Evolutionary conservation across 2,329 filamentous ascomycete species (phyloP), one percentile per base, ranked within the genome.

Genomic region (Ophiostoma montium): DNA sequence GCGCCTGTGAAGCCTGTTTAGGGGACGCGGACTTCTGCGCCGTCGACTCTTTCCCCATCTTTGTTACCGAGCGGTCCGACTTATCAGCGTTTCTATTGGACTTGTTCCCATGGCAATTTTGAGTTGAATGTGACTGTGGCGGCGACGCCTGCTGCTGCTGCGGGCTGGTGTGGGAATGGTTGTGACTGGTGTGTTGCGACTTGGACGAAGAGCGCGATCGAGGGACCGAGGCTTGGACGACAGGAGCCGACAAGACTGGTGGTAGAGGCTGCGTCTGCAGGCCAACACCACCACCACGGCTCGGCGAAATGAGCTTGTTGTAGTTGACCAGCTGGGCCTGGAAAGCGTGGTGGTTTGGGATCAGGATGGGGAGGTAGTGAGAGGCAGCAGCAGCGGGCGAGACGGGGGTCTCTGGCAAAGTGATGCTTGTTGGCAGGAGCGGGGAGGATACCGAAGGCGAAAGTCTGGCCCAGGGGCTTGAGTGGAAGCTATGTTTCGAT

Each of bases 81-180:
- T 77, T 78, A 61, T 74, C 75, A 59, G 67, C 67, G 62, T 64
- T 70, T 57, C 72, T 72, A 59, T 70, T 64, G 61, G 69, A 66
- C 67, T 72, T 78, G 74, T 72, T 80, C 78, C 78, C 78, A 82
- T 78, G 70, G 71, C 74, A 72, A 69, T 69, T 74, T 49, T 51
- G 55, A 21, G 35, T 52, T 46, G 46, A 38, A 10, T 51, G 46
- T 12, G 51, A n/a, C 39, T 48, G 52, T 11, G 50, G 31, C 30
- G 43, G 42, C 18, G 48, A 30, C 27, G 31, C 31, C 51, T 48
- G 48, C 30, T 46, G 49, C 16, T 50, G 49, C 31, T 43, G 41
- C 12, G 42, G 50, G 39, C 39, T 42, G 2, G 39, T 42, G 23
- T 42, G 39, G 3, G 35, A 10, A 12, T 41, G 43, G 30, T 15